Base-by-base conservation (phyloP, 208 protist species). In the Porcisia deanei region DNA sequence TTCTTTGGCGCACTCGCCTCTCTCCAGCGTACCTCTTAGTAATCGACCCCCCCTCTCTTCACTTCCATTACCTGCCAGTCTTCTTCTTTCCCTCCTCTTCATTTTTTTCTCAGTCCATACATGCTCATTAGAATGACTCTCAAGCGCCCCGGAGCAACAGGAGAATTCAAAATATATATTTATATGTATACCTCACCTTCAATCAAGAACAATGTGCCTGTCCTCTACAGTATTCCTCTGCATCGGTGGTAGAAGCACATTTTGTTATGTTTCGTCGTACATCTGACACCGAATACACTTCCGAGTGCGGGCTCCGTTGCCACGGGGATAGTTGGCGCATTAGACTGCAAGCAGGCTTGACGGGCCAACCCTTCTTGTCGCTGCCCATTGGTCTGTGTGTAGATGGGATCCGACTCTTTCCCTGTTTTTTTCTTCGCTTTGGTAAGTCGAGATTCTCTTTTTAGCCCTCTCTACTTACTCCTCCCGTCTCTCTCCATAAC, bases 21-120 rank as follows among this genome's bases (percentile, higher is more conserved):
- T 30, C 30, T 30, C 30, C 30, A 30, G 30, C 30, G 30, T 30
- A 30, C 30, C 30, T 30, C 30, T 30, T 30, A 30, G 30, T 30
- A 30, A 30, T 30, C 30, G 30, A 30, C 30, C 25, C 10, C 1
- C 37, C 16, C 10, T 61, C 9, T 39, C 3, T 37, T 22, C 57
- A 10, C 20, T 58, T 7, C 54, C 53, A 30, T 30, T 30, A 30
- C 30, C 30, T 30, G 30, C n/a, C 55, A 39, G 6, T 12, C 22
- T 9, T 47, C 25, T 75, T 75, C 37, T 55, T 65, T 43, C 63
- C 55, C 66, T 9, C 47, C 58, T 59, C 14, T 37, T 43, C 49
- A 39, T 25, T 5, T 39, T 69, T 39, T 22, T n/a, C 65, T 59
- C 60, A 65, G 60, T 43, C 20, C 34, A 65, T 25, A 65, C 30